Percentiles rank a stretch among this genome's conserved stretches.
These are phyloP conservation scores for Phyllosticta citriasiana DNA, from an alignment of 2,329 filamentous ascomycete species.

Conservation along the genomic window DNA sequence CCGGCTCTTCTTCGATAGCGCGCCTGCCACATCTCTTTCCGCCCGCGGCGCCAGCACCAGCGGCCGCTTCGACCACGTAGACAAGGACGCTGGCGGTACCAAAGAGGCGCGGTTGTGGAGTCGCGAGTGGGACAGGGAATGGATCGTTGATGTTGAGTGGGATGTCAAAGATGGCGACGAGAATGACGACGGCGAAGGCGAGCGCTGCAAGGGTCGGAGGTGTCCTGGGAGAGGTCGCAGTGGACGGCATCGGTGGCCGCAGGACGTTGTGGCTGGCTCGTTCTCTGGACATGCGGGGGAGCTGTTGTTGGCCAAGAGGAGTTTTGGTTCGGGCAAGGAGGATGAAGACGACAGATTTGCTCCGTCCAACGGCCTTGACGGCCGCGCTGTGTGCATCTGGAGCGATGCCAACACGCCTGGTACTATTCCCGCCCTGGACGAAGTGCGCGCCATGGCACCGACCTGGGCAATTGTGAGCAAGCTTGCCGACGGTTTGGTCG, in stretches of 20 bases:
- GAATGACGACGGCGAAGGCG: conserved; percentile 13
- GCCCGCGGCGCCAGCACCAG: conserved; percentile 54
- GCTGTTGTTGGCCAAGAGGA: conserved; percentile 16
- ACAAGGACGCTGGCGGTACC: conserved; percentile 49
- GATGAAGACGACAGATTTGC: background rate
- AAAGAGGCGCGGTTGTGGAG: conserved; percentile 70
- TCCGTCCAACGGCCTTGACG: conserved; percentile 23
- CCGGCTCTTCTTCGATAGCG: conserved; percentile 57
- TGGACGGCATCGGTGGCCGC: conserved; percentile 4
- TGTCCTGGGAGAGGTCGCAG: conserved; percentile 10
- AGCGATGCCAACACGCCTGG: conserved; percentile 67
- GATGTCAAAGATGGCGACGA: conserved; percentile 23
- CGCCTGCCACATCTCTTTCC: conserved; percentile 51
- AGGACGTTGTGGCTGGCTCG: background rate
- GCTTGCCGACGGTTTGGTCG: conserved; percentile 65
- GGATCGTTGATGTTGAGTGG: conserved; percentile 68
- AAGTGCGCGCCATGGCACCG: conserved; percentile 66
- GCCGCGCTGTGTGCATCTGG: conserved; percentile 71
- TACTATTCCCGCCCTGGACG: conserved; percentile 73
- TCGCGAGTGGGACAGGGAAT: conserved; percentile 64
- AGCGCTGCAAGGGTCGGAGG: conserved; percentile 23
- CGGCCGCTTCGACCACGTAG: conserved; percentile 52
- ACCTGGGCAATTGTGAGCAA: conserved; percentile 73
- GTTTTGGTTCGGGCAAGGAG: conserved; percentile 32
- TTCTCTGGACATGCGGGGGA: background rate